Conservation (phyloP, 176 grass and related monocot species). For the Ensete ventricosum region DNA sequence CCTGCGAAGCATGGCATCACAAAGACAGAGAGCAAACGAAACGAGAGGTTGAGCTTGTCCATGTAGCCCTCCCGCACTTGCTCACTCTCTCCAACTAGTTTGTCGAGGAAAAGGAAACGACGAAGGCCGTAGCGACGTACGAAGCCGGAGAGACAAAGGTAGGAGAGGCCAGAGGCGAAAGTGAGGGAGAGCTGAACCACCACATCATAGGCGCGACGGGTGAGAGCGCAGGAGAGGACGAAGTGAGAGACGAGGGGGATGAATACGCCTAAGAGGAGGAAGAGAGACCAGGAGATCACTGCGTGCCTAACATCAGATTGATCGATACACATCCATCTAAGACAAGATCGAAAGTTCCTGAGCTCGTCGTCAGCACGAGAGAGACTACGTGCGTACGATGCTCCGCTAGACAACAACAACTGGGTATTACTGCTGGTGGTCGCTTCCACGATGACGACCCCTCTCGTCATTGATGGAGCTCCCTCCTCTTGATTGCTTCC, state of each 20-base stretch:
- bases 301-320: constrained; percentile 27
- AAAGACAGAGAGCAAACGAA: constrained; percentile 62
- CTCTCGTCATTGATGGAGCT: background rate
- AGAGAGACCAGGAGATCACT: constrained; percentile 54
- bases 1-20: constrained; percentile 78
- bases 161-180: constrained; percentile 30
- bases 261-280: constrained; percentile 34
- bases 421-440: background rate
- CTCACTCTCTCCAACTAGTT: constrained; percentile 50
- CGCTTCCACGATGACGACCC: background rate
- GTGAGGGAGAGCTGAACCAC: constrained; percentile 73
- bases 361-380: constrained; percentile 55
- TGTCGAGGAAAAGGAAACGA: constrained; percentile 82
- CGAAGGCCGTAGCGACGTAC: constrained; percentile 61
- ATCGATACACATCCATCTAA: constrained; percentile 78
- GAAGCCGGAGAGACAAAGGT: constrained; percentile 54
- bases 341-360: constrained; percentile 55
- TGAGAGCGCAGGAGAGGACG: constrained; percentile 34
- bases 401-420: background rate
- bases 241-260: constrained; percentile 52
- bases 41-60: constrained; percentile 50
- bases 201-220: constrained; percentile 42
- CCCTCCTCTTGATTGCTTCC: background rate
- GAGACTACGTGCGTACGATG: constrained; percentile 1
- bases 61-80: constrained; percentile 53